Evolutionary conservation across 768 basidiomycete genomes (phyloP), one percentile per base, ranked within the genome.

Genomic region (Termitomyces sp.): DNA sequence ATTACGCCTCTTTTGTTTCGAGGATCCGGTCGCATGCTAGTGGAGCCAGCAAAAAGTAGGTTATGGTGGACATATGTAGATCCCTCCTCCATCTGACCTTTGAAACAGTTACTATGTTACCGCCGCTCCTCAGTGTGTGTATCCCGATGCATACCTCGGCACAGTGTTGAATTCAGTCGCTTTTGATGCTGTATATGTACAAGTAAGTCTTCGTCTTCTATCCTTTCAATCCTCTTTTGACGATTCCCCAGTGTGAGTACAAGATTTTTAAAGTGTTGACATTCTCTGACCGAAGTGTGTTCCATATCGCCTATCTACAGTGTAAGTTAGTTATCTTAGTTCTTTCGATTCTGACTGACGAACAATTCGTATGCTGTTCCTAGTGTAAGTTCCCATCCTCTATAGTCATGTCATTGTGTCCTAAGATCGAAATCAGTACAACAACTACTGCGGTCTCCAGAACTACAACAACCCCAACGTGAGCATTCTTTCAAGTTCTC

Each of bases 101-200:
- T 7, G 33, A 48, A 57, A 11, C 56, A 83, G 83, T 62, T 88
- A 84, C 70, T 87, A 81, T 64, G 71, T 87, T 59, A 84, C 84
- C 46, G 84, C 75, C 36, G 82, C 83, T 6, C 83, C 81, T 50
- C 85, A 74, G 65, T 88, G 85, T 67, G 81, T 80, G 2, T 89
- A 81, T 76, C 86, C 87, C 0, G 87, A 88, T 69, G 83, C 81
- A 9, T 78, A 78, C 67, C 69, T 89, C 7, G 82, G 84, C 9
- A 68, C 77, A 15, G 80, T 84, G 57, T 71, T 89, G 65, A 80
- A 87, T 66, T 73, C 78, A 11, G 87, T 83, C 24, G 77, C 77
- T 0, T 89, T 88, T 62, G 88, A 89, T 71, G 85, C 84, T 2
- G 73, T 89, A 56, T 88, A 87, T 68, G 86, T 89, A 51, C 87